These are phyloP conservation scores for Phanerochaete sordida DNA, from an alignment of 768 basidiomycete genomes.

Conservation along the genomic window DNA sequence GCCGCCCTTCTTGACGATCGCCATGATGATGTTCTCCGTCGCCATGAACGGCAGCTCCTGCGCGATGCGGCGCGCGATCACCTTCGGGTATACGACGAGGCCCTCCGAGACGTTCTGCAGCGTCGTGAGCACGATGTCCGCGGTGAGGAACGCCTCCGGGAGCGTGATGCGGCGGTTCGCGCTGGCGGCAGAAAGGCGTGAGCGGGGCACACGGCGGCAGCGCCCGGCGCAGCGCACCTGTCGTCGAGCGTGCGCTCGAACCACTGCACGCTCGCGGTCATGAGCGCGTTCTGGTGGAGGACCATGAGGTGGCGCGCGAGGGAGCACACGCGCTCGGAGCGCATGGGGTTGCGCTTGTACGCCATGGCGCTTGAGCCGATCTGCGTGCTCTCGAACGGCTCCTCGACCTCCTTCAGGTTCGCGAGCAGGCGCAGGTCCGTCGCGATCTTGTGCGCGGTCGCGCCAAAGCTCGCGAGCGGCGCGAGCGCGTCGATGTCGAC, in stretches of 20 bases:
- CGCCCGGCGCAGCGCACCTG: constrained; percentile 44
- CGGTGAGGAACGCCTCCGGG: constrained; percentile 95
- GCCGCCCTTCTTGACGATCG: constrained; percentile 90
- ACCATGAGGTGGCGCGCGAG: constrained; percentile 95
- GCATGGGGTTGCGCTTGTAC: constrained; percentile 99
- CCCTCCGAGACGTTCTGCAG: constrained; percentile 97
- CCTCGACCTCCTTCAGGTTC: constrained; percentile 98
- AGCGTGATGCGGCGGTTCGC: constrained; percentile 96
- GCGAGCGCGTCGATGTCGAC: constrained; percentile 92
- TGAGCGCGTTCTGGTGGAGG: constrained; percentile 92
- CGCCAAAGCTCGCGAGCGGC: constrained; percentile 86
- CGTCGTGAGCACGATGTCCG: constrained; percentile 94
- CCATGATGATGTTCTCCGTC: constrained; percentile 99
- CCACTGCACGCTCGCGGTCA: constrained; percentile 96
- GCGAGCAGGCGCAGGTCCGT: constrained; percentile 94
- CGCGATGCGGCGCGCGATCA: constrained; percentile 86
- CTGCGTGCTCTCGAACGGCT: constrained; percentile 98
- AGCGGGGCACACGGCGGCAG: not conserved
- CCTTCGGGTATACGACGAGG: constrained; percentile 97
- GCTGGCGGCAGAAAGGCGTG: constrained; percentile 34
- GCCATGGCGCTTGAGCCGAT: constrained; percentile 98
- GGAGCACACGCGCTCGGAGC: constrained; percentile 95
- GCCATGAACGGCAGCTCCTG: constrained; percentile 99
- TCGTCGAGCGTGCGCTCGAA: constrained; percentile 98
- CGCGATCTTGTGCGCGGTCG: constrained; percentile 96